Base-by-base conservation (phyloP, 164 flowering plant species). In the Umbilicus rupestris region DNA sequence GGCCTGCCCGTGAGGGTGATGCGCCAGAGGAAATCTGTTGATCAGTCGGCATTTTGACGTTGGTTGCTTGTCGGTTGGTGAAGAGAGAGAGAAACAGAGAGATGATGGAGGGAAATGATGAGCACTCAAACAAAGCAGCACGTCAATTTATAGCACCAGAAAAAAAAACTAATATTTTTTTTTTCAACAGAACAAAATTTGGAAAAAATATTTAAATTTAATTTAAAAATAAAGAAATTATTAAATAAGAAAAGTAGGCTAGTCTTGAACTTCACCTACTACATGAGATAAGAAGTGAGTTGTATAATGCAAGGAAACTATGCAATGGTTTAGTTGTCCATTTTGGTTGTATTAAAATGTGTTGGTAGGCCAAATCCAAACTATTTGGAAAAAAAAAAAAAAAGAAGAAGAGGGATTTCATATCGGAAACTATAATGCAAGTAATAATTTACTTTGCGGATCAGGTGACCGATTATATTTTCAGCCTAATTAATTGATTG, bases 1-100 rank as follows among this genome's bases (percentile, higher is more conserved):
- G 76, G 41, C 78, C 77, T 63, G 74, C 39, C 15, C 11, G 3
- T 22, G 60, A 24, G 8, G 62, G 62, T 7, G 11, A 20, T 20
- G 10, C 26, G 24, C 35, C 71, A 19, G 52, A n/a, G 52, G 24
- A 47, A n/a, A 8, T 47, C 9, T 47, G 20, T 19, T 47, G 22
- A n/a, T 60, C 39, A 30, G 39, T 60, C 33, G 63, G 63, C 63
- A 60, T 60, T 16, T 35, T 60, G 63, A 60, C 7, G 63, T 28
- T 28, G n/a, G n/a, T n/a, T n/a, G n/a, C 10, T 63, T 35, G 10
- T 22, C 0, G 22, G 39, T 60, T 59, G 52, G 52, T 47, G 24
- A 47, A 3, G 4, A 7, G 37, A 47, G 19, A 16, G 22, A 47
- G 52, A 47, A 47, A 47, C 9, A 5, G 24, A 16, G 52, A 47